Conservation (phyloP, 495 filamentous ascomycete genomes). For the Aspergillus avenaceus region DNA sequence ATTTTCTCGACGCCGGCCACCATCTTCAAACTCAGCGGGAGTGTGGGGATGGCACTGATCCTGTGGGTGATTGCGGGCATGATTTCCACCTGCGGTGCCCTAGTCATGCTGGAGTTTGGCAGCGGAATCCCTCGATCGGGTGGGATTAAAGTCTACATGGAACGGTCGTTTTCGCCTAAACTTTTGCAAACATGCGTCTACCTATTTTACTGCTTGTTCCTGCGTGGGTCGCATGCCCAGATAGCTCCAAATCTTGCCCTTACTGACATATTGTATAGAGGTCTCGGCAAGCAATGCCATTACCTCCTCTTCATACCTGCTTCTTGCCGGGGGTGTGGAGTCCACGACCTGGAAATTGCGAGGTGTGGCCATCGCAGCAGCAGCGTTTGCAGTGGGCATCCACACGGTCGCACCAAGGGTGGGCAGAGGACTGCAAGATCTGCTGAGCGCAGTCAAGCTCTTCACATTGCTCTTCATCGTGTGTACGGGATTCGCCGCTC, state of each 20-base stretch:
- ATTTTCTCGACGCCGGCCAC: constrained; percentile 67
- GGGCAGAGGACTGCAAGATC: constrained; percentile 30
- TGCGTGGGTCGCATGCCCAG: constrained; percentile 3
- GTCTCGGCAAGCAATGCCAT: constrained; percentile 27
- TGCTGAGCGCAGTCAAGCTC: constrained; percentile 34
- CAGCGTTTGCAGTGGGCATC: constrained; percentile 24
- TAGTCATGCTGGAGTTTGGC: constrained; percentile 61
- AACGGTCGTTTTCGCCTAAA: constrained; percentile 46
- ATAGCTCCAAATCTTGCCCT: not conserved
- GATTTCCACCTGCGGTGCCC: constrained; percentile 53
- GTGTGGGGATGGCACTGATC: constrained; percentile 56
- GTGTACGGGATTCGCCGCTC: constrained; percentile 36
- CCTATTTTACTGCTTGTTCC: constrained; percentile 23
- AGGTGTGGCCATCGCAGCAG: constrained; percentile 29
- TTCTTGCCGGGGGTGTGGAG: constrained; percentile 17
- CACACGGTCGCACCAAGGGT: constrained; percentile 24
- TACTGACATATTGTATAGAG: constrained; percentile 1
- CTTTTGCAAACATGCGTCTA: constrained; percentile 51
- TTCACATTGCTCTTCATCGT: constrained; percentile 38
- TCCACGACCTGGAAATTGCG: constrained; percentile 27
- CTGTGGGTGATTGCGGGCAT: constrained; percentile 59
- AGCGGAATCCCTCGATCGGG: constrained; percentile 63
- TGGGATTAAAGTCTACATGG: constrained; percentile 69
- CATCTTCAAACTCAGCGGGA: constrained; percentile 57
- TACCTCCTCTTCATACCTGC: constrained; percentile 20